Base-by-base conservation (phyloP, 2,329 filamentous ascomycete species). In the Colletotrichum eleusines region DNA sequence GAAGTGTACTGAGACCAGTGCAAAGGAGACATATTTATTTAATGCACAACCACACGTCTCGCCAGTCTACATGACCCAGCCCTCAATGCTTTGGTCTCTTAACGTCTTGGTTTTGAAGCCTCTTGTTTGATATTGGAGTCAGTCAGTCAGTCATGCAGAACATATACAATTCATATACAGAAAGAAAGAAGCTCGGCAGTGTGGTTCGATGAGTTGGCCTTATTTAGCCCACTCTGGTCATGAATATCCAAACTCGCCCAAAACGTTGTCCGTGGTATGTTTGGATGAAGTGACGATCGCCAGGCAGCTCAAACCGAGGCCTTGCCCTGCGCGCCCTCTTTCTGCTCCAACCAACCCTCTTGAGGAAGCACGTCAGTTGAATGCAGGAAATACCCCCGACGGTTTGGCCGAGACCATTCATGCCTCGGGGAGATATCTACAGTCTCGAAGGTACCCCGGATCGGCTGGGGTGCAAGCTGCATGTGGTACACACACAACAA, bases 351-450 rank as follows among this genome's bases (percentile, higher is more conserved):
- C 35, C 50, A 69, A 51, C 61, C 54, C 5, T 46, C 51, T 11
- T 14, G 23, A 57, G 42, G 11, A 38, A 33, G 6, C 20, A 61
- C 26, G 28, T 44, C 16, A 14, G 42, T 20, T 53, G 31, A 26
- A 31, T 58, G 62, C 53, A 65, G n/a, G 7, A 35, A 40, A 66
- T 54, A 28, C 31, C 61, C 26, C 67, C 63, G 68, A 67, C 16
- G 35, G 26, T 68, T 53, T 46, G 68, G 57, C 63, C 63, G 63
- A 57, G 40, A 40, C n/a, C 42, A 58, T 59, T 26, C 54, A 38
- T 38, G 38, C 20, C 44, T 66, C 62, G 53, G 46, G 38, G 33
- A 44, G 11, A 38, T 46, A 7, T 7, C 4, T 33, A 23, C 66
- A 51, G n/a, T 44, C 40, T 64, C 28, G 42, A 40, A 16, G 48